Evolutionary conservation across 441 rosid genomes (phyloP).

Genomic region (Corymbia citriodora): DNA sequence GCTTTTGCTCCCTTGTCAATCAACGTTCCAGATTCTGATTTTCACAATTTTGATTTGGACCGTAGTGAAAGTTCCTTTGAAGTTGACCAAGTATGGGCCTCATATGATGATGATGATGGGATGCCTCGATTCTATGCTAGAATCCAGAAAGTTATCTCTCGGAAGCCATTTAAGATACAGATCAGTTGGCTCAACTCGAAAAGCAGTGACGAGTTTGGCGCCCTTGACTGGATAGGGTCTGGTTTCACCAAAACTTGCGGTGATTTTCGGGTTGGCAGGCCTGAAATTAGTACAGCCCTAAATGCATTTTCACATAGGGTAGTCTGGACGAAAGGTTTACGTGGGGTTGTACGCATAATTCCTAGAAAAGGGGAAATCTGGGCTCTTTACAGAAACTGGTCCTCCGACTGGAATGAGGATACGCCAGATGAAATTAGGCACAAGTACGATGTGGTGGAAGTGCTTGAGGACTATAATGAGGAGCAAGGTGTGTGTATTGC

Average conservation of each 20-base stretch:
- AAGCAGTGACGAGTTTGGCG: constrained; percentile 3
- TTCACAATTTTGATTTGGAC: constrained; percentile 11
- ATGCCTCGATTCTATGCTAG: constrained; percentile 19
- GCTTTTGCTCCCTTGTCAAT: constrained; percentile 1
- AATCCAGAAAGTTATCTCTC: constrained; percentile 11
- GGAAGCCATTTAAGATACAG: constrained; percentile 10
- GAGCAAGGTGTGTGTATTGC: constrained; percentile 4
- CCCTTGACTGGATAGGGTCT: constrained; percentile 7
- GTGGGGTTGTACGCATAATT: background rate
- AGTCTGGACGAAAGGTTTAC: constrained; percentile 1
- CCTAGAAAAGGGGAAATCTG: constrained; percentile 9
- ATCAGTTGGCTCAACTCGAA: constrained; percentile 12
- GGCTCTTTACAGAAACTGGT: constrained; percentile 15
- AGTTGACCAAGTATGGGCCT: constrained; percentile 13
- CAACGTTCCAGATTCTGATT: constrained; percentile 12
- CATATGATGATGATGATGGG: constrained; percentile 15
- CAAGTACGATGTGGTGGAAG: constrained; percentile 11
- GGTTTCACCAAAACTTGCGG: constrained; percentile 13
- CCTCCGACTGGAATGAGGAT: constrained; percentile 1
- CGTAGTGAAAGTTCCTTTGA: constrained; percentile 3
- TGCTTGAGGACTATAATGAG: constrained; percentile 8
- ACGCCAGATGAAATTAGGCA: constrained; percentile 4
- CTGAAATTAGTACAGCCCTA: background rate
- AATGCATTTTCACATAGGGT: constrained; percentile 13
- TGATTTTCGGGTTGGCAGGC: constrained; percentile 1